Evolutionary conservation across 768 basidiomycete species (phyloP).

Genomic region (Pisolithus tinctorius): DNA sequence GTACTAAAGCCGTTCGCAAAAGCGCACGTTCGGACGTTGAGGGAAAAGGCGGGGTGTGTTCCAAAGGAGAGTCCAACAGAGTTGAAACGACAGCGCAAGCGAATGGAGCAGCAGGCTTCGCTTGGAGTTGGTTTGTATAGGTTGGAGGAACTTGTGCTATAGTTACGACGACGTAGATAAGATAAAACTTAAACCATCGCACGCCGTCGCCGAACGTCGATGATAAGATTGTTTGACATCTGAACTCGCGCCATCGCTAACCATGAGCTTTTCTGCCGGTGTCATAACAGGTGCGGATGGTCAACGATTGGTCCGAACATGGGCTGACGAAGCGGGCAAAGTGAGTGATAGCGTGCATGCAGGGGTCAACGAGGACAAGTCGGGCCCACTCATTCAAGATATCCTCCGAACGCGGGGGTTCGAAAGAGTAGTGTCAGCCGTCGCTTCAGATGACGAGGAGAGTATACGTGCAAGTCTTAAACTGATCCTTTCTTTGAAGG

Average conservation of each 20-base stretch:
- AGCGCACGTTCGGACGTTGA: slow-evolving; percentile 43
- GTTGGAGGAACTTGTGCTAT: slow-evolving; percentile 64
- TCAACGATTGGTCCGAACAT: background rate
- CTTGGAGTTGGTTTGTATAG: slow-evolving; percentile 61
- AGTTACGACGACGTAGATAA: slow-evolving; percentile 3
- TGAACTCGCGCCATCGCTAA: background rate
- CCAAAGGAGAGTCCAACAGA: slow-evolving; percentile 32
- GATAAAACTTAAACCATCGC: background rate
- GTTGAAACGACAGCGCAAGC: slow-evolving; percentile 48
- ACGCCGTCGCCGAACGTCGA: slow-evolving; percentile 8
- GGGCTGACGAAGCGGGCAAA: background rate
- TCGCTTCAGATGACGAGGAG: slow-evolving; percentile 63
- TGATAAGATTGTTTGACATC: slow-evolving; percentile 18
- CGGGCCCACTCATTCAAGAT: slow-evolving; percentile 58
- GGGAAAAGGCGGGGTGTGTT: slow-evolving; percentile 32
- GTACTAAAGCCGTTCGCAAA: slow-evolving; percentile 56
- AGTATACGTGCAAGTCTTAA: slow-evolving; percentile 44
- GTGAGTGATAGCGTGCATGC: slow-evolving; percentile 68
- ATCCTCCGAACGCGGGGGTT: slow-evolving; percentile 37
- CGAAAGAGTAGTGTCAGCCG: slow-evolving; percentile 29
- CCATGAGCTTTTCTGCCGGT: slow-evolving; percentile 19
- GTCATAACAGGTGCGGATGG: slow-evolving; percentile 22
- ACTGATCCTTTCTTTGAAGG: slow-evolving; percentile 35
- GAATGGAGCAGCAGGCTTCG: slow-evolving; percentile 44
- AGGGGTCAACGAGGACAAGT: slow-evolving; percentile 48